Evolutionary conservation across 2,329 filamentous ascomycete genomes (phyloP).

Genomic region (Lojkania enalia): DNA sequence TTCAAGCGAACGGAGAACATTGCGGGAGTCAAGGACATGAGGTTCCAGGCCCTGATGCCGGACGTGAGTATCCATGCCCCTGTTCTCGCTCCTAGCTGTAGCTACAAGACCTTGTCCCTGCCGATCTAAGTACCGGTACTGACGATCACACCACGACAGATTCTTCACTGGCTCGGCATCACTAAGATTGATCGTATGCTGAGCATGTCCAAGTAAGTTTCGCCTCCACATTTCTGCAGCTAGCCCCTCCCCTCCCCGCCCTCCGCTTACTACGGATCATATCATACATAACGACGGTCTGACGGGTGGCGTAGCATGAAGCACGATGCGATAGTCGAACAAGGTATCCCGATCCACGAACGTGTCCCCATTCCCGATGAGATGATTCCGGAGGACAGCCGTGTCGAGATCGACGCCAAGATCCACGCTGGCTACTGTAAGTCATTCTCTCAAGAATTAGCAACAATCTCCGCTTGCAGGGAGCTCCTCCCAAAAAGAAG

Average conservation of each 20-base stretch:
- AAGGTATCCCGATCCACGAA: conserved; percentile 86
- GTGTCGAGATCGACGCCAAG: conserved; percentile 99
- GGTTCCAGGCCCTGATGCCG: conserved; percentile 97
- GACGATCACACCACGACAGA: conserved; percentile 45
- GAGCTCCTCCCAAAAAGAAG: not conserved
- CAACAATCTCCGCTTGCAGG: not conserved
- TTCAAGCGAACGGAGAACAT: conserved; percentile 98
- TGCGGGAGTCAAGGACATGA: conserved; percentile 93
- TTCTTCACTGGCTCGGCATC: conserved; percentile 96
- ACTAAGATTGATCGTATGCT: conserved; percentile 98
- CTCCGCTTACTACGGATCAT: conserved; percentile 1
- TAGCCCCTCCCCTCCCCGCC: conserved; percentile 3
- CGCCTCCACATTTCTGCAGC: conserved; percentile 1
- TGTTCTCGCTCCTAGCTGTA: not conserved
- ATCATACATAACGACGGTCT: conserved; percentile 4
- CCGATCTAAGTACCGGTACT: conserved; percentile 16
- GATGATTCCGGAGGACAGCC: conserved; percentile 89
- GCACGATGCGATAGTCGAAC: conserved; percentile 83
- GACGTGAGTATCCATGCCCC: conserved; percentile 52
- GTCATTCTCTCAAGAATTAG: conserved; percentile 33
- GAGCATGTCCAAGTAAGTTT: conserved; percentile 88
- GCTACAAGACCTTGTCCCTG: conserved; percentile 16
- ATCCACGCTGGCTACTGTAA: conserved; percentile 85
- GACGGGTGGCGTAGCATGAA: conserved; percentile 68
- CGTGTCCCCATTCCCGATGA: conserved; percentile 90